Evolutionary conservation across 2,329 filamentous ascomycete genomes (phyloP), one percentile per base, ranked within the genome.

Genomic region (Westerdykella sp.): DNA sequence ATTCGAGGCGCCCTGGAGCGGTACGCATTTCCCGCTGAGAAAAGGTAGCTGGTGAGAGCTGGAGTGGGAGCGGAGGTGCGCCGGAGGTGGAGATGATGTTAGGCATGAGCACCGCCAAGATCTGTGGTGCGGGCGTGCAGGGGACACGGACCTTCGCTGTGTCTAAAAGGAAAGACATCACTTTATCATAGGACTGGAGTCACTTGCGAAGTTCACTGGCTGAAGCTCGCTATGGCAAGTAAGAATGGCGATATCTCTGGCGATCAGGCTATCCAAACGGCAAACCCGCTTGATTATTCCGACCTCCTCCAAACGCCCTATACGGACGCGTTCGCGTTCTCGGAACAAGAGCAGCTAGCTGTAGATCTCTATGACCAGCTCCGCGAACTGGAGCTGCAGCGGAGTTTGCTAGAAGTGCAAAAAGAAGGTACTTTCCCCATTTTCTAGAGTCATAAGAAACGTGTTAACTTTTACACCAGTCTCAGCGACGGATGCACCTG

Each of bases 361-460:
- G 71, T 93, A 30, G 75, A 80, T 34, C 75, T 90, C 39, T 85
- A 87, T 66, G 82, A 89, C 62, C 76, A 77, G 51, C 70, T 88
- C 21, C 80, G 84, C 57, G 80, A 86, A 61, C 73, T 90, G 36
- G 79, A 82, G 56, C 69, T 91, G 16, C 83, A 93, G 68, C 78
- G 82, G 43, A 82, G 82, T 31, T 73, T 93, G 32, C 67, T 89
- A 11, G 66, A 73, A 53, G 68, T 69, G 44, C 69, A 70, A 46
- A 56, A 60, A 22, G 34, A 50, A 55, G 53, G 62, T 52, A 56
- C 39, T 50, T 54, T 13, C n/a, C n/a, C n/a, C n/a, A 36, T 23
- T 5, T 3, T 30, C 6, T 35, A 15, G 32, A 21, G 32, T 35
- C n/a, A 18, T 9, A 14, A 9, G 16, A 18, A 13, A 14, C 12